phyloP scores from a whole-genome alignment of 495 filamentous ascomycete genomes.

The Podospora pseudopauciseta region DNA sequence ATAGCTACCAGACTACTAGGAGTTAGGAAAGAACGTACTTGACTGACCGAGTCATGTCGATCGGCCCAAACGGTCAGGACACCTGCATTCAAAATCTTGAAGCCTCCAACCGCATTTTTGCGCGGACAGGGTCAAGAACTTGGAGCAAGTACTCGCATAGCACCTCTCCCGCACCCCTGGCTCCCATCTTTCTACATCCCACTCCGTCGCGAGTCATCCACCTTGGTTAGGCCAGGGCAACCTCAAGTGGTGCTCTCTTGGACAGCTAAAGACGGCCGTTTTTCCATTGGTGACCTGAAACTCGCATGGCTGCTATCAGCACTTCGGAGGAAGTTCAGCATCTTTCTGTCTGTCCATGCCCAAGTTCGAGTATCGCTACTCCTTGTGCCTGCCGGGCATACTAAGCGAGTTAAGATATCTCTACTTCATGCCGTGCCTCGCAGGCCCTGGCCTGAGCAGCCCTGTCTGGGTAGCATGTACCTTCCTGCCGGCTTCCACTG shows the following conservation, averaged over 20 bases:
- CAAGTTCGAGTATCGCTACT: background rate
- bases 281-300: background rate
- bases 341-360: too few relatives aligned
- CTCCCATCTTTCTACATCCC: too few relatives aligned
- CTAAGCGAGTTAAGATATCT: too few relatives aligned
- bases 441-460: background rate
- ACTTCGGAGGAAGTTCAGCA: background rate
- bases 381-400: background rate
- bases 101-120: too few relatives aligned
- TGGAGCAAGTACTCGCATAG: background rate
- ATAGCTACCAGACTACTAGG: background rate
- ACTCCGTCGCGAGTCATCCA: background rate
- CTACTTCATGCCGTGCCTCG: background rate
- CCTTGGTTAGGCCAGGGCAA: too few relatives aligned
- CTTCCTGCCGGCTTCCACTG: background rate
- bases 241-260: background rate
- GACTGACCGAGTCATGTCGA: background rate
- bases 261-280: background rate
- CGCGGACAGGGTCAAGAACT: background rate
- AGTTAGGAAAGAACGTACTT: background rate
- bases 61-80: background rate
- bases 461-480: background rate
- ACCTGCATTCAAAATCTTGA: too few relatives aligned
- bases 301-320: background rate
- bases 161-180: background rate